phyloP scores from a whole-genome alignment of 768 basidiomycete genomes.

The Galerina marginata region DNA sequence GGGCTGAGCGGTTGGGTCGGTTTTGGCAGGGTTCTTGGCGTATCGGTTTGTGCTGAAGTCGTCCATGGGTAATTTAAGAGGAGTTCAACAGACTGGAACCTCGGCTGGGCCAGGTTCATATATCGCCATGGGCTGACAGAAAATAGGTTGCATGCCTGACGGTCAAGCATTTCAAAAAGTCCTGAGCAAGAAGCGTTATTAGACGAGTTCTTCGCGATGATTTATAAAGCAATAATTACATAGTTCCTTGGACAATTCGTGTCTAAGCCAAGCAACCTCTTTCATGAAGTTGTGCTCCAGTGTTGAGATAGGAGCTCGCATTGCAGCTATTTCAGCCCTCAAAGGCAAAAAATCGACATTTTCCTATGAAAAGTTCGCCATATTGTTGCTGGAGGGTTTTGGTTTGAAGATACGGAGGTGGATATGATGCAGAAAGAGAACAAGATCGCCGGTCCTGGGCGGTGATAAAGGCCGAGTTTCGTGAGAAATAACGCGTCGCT shows the following conservation, averaged over 20 bases:
- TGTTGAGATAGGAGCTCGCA: too few relatives aligned
- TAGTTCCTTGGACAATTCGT: too few relatives aligned
- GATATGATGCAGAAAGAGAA: neutral
- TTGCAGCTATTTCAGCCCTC: too few relatives aligned
- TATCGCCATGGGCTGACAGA: conserved; percentile 14
- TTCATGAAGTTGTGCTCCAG: too few relatives aligned
- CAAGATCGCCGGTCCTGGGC: neutral
- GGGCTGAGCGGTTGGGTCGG: conserved; percentile 25
- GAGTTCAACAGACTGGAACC: neutral
- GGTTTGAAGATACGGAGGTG: neutral
- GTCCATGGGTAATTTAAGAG: conserved; percentile 23
- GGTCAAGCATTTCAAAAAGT: neutral
- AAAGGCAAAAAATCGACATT: too few relatives aligned
- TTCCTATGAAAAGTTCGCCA: too few relatives aligned
- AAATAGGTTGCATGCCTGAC: neutral
- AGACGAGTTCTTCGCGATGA: too few relatives aligned
- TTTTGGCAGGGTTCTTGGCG: conserved; percentile 22
- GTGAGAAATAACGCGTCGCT: conserved; percentile 39
- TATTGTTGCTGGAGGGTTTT: neutral
- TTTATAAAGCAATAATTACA: too few relatives aligned
- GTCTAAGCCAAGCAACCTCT: too few relatives aligned
- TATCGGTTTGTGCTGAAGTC: conserved; percentile 57
- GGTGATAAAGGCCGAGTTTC: conserved; percentile 13
- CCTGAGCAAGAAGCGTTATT: neutral
- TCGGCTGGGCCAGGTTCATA: neutral